Evolutionary conservation across 2,329 filamentous ascomycete genomes (phyloP), one percentile per base, ranked within the genome.

Genomic region (Alternaria incomplexa): DNA sequence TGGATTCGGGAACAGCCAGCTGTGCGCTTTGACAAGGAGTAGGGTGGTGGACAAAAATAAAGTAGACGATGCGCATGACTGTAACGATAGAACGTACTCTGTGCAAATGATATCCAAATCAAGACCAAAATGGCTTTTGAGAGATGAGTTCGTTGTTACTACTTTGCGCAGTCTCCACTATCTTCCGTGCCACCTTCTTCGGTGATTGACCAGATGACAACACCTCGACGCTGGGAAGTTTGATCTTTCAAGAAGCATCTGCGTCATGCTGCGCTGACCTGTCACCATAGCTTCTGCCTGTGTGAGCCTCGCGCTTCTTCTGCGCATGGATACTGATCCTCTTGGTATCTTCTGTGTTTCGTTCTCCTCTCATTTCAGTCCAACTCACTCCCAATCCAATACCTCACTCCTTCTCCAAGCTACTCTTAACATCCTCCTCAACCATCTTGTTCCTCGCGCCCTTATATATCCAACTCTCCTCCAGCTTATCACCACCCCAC

Each of bases 1-100:
- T 97, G 97, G 83, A 93, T 99, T 71, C 91, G 96, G 84, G 89
- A 86, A 71, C 97, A 97, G 81, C 90, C 95, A 11, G 96, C 95
- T 20, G 94, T 98, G 64, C 87, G 95, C 80, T 84, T 98, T 78
- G 92, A 96, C 73, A 95, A 93, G 84, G 88, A 93, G 72, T 95
- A 71, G 15, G 3, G 2, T 20, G 6, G 54, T 22, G n/a, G 58
- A 20, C 10, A 10, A 6, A 17, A 7, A 6, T 0, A 17, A 17
- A 46, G 10, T 22, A 26, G 12, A 28, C 20, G 47, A 50, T 48
- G 44, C 32, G 59, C 28, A 53, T 45, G 51, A 52, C 11, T 56
- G 59, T 45, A 52, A 62, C 40, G 59, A 62, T 44, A 58, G 23
- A 43, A 62, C 54, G 30, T 22, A 23, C 17, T 15, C n/a, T 23